phyloP scores from a whole-genome alignment of 495 filamentous ascomycete species.

The Penicillium macrosclerotiorum region DNA sequence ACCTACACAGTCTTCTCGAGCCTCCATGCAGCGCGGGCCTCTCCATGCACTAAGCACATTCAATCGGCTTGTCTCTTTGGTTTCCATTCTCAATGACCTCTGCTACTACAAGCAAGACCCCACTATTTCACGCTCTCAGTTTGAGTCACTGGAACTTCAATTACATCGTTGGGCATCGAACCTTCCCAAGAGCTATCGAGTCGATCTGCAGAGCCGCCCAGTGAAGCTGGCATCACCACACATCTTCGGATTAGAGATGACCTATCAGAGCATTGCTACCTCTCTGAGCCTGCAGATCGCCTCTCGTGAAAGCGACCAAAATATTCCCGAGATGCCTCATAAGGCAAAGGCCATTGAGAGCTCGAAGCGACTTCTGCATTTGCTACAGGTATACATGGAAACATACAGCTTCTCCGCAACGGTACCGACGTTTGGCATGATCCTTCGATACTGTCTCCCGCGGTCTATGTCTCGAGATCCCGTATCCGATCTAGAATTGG shows the following conservation, averaged over 20 bases:
- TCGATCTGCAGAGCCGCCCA: constrained; percentile 29
- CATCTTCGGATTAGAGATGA: constrained; percentile 42
- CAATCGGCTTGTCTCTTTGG: constrained; percentile 50
- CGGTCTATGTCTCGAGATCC: constrained; percentile 3
- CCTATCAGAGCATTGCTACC: constrained; percentile 33
- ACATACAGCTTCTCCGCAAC: constrained; percentile 40
- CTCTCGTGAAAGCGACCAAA: constrained; percentile 24
- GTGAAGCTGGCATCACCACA: constrained; percentile 32
- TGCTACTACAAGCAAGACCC: constrained; percentile 30
- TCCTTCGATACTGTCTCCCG: constrained; percentile 27
- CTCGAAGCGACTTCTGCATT: constrained; percentile 29
- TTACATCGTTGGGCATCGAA: constrained; percentile 36
- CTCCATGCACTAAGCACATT: constrained; percentile 59
- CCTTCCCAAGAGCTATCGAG: constrained; percentile 34
- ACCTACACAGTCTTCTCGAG: constrained; percentile 30
- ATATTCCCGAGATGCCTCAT: constrained; percentile 20
- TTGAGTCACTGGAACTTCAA: constrained; percentile 37
- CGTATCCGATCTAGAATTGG: constrained; percentile 28
- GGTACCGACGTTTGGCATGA: constrained; percentile 35
- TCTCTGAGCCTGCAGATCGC: constrained; percentile 32
- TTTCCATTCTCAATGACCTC: constrained; percentile 44
- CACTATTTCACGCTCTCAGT: constrained; percentile 25
- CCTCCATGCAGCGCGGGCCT: constrained; percentile 47
- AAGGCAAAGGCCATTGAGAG: constrained; percentile 30
- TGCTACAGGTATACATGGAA: constrained; percentile 38